These are phyloP conservation scores for Nitzschia sp. DNA, from an alignment of 108 stramenopile species.

Conservation along the genomic window DNA sequence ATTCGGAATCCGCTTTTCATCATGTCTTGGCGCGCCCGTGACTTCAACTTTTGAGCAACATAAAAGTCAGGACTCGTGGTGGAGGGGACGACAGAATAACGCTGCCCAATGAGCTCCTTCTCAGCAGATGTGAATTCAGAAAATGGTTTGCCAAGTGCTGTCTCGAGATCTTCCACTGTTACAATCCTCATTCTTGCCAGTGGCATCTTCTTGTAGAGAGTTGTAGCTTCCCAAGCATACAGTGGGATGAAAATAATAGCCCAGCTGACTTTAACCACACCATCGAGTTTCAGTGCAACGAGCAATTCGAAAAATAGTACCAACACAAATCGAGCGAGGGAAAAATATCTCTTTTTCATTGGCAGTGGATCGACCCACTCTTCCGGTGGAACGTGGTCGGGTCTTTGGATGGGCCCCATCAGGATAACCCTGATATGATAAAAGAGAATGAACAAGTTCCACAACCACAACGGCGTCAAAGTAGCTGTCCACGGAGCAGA, in stretches of 20 bases:
- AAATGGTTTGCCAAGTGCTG: conserved; percentile 73
- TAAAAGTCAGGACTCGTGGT: conserved; percentile 58
- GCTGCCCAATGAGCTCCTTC: conserved; percentile 60
- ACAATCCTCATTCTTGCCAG: conserved; percentile 66
- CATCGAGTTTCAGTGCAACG: conserved; percentile 64
- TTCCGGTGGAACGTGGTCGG: conserved; percentile 80
- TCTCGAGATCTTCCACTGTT: conserved; percentile 78
- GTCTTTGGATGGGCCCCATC: conserved; percentile 80
- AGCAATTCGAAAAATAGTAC: conserved; percentile 72
- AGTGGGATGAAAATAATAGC: conserved; percentile 71
- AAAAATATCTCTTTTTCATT: conserved; percentile 59
- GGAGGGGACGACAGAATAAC: conserved; percentile 76
- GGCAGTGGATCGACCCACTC: conserved; percentile 92
- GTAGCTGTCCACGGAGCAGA: conserved; percentile 68
- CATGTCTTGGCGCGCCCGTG: conserved; percentile 66
- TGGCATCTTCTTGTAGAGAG: conserved; percentile 62
- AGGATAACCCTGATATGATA: conserved; percentile 74
- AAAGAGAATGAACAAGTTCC: conserved; percentile 73
- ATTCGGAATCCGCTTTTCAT: conserved; percentile 57
- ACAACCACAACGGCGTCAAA: conserved; percentile 80
- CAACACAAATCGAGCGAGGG: conserved; percentile 56
- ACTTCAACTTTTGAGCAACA: conserved; percentile 55
- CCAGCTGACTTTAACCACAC: conserved; percentile 47
- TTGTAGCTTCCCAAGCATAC: conserved; percentile 71
- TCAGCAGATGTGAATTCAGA: conserved; percentile 68